Evolutionary conservation across 2,329 filamentous ascomycete species (phyloP).

Genomic region (Pseudogymnoascus sp.): DNA sequence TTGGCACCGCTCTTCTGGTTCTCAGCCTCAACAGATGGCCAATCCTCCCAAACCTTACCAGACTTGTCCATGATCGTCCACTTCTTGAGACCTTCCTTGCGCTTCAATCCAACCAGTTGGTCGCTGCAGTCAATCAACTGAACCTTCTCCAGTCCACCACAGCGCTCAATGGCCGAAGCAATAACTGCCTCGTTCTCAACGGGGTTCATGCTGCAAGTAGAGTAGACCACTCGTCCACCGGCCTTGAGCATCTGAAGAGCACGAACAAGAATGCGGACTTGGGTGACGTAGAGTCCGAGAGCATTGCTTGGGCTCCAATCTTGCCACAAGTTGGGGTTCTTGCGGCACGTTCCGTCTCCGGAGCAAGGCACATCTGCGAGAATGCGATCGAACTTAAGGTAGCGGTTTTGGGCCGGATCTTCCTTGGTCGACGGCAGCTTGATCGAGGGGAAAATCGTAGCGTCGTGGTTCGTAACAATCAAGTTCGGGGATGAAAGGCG

Average conservation of each 20-base stretch:
- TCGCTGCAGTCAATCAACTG: conserved; percentile 77
- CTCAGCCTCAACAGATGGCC: conserved; percentile 70
- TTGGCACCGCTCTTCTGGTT: conserved; percentile 52
- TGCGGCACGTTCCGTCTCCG: conserved; percentile 86
- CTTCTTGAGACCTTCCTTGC: conserved; percentile 64
- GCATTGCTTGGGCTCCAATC: conserved; percentile 88
- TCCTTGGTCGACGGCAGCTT: conserved; percentile 60
- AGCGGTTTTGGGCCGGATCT: conserved; percentile 51
- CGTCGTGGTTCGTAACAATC: conserved; percentile 96
- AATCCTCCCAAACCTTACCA: conserved; percentile 69
- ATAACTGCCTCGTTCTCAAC: conserved; percentile 95
- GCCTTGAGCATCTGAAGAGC: conserved; percentile 94
- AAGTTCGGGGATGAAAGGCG: conserved; percentile 92
- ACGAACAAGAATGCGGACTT: conserved; percentile 82
- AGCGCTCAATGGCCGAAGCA: conserved; percentile 78
- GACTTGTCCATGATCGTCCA: conserved; percentile 93
- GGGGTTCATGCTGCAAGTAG: conserved; percentile 97
- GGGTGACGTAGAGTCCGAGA: conserved; percentile 77
- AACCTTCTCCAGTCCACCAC: conserved; percentile 74
- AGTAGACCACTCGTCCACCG: conserved; percentile 91
- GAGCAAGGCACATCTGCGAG: conserved; percentile 95
- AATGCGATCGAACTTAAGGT: conserved; percentile 95
- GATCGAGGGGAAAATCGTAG: conserved; percentile 89
- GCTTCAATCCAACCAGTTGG: conserved; percentile 66
- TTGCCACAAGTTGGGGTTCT: conserved; percentile 91